Conservation (phyloP, 1,284 basidiomycete genomes). For the Ceraceosorus guamensis region DNA sequence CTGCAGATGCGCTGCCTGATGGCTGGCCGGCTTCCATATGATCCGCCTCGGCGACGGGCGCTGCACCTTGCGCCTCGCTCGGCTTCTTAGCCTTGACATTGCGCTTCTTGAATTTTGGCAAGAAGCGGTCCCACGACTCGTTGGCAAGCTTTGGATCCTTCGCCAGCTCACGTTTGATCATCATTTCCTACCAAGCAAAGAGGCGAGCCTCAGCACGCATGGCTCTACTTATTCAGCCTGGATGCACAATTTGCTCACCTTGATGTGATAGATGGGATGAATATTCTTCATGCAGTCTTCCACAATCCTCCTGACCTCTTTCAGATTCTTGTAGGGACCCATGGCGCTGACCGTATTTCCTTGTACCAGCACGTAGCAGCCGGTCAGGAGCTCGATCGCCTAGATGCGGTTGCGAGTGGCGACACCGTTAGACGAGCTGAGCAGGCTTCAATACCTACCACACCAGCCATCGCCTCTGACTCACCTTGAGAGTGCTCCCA, state of each 20-base stretch:
- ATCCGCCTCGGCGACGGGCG: slow-evolving; percentile 5
- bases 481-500: slow-evolving; percentile 88
- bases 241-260: slow-evolving; percentile 56
- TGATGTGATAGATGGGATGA: slow-evolving; percentile 98
- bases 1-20: slow-evolving; percentile 16
- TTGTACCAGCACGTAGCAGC: slow-evolving; percentile 95
- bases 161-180: slow-evolving; percentile 95
- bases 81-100: slow-evolving; percentile 66
- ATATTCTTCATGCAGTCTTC: slow-evolving; percentile 99
- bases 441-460: neutral
- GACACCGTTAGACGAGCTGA: neutral
- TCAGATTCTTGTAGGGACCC: slow-evolving; percentile 89
- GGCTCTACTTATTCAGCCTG: no score
- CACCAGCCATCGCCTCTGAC: slow-evolving; percentile 22
- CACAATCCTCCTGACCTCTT: slow-evolving; percentile 89
- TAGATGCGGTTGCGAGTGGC: no score
- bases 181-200: slow-evolving; percentile 70
- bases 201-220: no score
- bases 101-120: slow-evolving; percentile 89
- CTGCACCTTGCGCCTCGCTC: no score
- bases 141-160: slow-evolving; percentile 92
- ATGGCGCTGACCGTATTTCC: slow-evolving; percentile 96
- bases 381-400: slow-evolving; percentile 94
- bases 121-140: slow-evolving; percentile 95
- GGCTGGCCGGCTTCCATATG: neutral